These are phyloP conservation scores for Puccinia horiana DNA, from an alignment of 1,284 basidiomycete species.

Conservation along the genomic window DNA sequence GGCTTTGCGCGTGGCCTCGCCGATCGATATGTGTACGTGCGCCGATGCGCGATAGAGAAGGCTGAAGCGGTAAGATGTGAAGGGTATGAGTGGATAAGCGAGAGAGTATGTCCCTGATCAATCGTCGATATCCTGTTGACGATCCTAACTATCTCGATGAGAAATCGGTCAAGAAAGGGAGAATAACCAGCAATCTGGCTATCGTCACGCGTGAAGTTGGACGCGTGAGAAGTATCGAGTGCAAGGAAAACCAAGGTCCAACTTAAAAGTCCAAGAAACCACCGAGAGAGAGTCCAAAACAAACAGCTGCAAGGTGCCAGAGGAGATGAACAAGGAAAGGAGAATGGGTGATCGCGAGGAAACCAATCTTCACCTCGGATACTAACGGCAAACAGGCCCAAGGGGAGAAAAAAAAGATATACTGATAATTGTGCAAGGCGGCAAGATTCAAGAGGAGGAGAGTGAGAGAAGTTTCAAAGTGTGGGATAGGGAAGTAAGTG, in stretches of 20 bases:
- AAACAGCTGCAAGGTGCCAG: not conserved
- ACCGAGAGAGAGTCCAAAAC: not conserved
- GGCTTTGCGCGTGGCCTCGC: not conserved
- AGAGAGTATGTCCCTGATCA: slow-evolving; percentile 11
- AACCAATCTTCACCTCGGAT: not conserved
- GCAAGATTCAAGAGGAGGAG: slow-evolving; percentile 1
- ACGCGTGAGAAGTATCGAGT: slow-evolving; percentile 37
- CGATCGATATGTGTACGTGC: too few relatives aligned
- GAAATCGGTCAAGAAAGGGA: not conserved
- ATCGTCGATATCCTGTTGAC: not conserved
- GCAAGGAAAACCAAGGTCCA: not conserved
- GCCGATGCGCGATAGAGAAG: too few relatives aligned
- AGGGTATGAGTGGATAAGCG: not conserved
- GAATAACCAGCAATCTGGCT: not conserved
- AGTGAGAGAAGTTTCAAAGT: slow-evolving; percentile 31
- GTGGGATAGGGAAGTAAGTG: slow-evolving; percentile 21
- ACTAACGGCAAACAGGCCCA: not conserved
- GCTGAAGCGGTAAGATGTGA: not conserved
- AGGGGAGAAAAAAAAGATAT: slow-evolving; percentile 12
- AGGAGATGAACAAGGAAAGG: slow-evolving; percentile 11
- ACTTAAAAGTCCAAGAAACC: slow-evolving; percentile 4
- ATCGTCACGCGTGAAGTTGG: slow-evolving; percentile 19
- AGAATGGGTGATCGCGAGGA: not conserved
- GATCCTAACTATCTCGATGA: slow-evolving; percentile 15
- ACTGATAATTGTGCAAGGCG: not conserved